Evolutionary conservation across 2,329 filamentous ascomycete genomes (phyloP).

Genomic region (Monilinia vaccinii-corymbosi): DNA sequence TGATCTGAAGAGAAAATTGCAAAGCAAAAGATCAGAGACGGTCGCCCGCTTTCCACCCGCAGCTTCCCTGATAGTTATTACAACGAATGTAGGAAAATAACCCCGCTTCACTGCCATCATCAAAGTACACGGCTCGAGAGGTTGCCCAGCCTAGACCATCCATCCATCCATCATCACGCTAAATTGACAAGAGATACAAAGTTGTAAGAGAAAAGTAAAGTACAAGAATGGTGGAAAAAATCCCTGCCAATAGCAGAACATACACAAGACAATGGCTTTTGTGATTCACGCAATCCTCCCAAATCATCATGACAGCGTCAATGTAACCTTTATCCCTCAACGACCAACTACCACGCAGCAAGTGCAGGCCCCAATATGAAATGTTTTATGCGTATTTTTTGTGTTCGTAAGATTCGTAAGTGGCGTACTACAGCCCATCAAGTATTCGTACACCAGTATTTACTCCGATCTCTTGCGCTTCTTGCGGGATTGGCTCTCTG

Average conservation of each 20-base stretch:
- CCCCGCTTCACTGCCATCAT: constrained; percentile 12
- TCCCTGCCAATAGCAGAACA: constrained; percentile 7
- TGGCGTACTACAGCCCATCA: constrained; percentile 20
- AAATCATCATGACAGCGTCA: constrained; percentile 27
- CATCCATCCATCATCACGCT: constrained; percentile 29
- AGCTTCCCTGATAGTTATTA: constrained; percentile 21
- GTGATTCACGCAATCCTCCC: constrained; percentile 17
- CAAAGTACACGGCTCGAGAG: constrained; percentile 15
- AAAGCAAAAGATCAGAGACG: constrained; percentile 20
- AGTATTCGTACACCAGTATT: constrained; percentile 7
- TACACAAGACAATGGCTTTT: constrained; percentile 27
- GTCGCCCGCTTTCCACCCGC: constrained; percentile 25
- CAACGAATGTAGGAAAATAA: constrained; percentile 28
- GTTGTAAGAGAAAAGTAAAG: constrained; percentile 25
- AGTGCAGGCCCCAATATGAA: constrained; percentile 23
- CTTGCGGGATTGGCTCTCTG: constrained; percentile 48
- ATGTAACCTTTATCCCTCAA: constrained; percentile 22
- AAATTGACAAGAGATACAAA: constrained; percentile 25
- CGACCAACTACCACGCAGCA: constrained; percentile 19
- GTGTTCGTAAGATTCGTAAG: constrained; percentile 24
- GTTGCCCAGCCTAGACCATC: constrained; percentile 13
- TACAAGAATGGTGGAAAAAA: constrained; percentile 26
- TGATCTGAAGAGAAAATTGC: constrained; percentile 12
- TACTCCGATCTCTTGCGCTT: constrained; percentile 68
- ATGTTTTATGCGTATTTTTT: constrained; percentile 18